Evolutionary conservation across 495 filamentous ascomycete genomes (phyloP), one percentile per base, ranked within the genome.

Genomic region (Neurospora sp.): DNA sequence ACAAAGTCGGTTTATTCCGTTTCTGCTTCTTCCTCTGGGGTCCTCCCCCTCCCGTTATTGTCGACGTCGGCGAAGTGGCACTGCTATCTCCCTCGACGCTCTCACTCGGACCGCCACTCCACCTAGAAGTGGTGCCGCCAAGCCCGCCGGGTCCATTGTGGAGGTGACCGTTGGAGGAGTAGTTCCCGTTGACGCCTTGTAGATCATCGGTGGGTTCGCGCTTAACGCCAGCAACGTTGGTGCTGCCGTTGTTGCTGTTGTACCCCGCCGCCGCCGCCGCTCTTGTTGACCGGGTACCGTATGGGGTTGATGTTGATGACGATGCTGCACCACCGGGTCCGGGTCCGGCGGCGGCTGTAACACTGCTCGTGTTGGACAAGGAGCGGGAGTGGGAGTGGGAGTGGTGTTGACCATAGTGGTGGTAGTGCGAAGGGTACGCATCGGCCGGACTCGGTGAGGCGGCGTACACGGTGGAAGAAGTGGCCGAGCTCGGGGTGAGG

Each of bases 1-100:
- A 91, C 48, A 93, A 77, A 1, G 90, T 93, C 5, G 91, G 91
- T 77, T 93, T 93, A 81, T 93, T 93, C 35, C 91, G 84, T 79
- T 90, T 92, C 80, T 92, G 90, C 80, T 89, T 91, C 80, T 90
- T 91, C 80, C 81, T 86, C 4, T 77, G 71, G 8, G 82, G 84
- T 54, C 83, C 85, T 27, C 54, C 54, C 16, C 54, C 54, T 16
- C 54, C 54, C 44, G 44, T 70, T 75, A 1, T 74, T 74, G 39
- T 77, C 71, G 48, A 70, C 41, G 78, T 78, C 31, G 81, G 82
- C 44, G 77, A 81, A 54, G 80, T 78, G 62, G 74, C 79, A 73
- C 72, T 76, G 69, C 78, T 78, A 39, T 78, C 78, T 48, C 72
- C 69, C 54, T 77, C 74, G 48, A 72, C 72, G 69, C 66, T 54